A percentile compares a stretch with the other conserved stretches of the same genome.
phyloP scores from a whole-genome alignment of 768 basidiomycete genomes.

The Rhizopogon rudus region DNA sequence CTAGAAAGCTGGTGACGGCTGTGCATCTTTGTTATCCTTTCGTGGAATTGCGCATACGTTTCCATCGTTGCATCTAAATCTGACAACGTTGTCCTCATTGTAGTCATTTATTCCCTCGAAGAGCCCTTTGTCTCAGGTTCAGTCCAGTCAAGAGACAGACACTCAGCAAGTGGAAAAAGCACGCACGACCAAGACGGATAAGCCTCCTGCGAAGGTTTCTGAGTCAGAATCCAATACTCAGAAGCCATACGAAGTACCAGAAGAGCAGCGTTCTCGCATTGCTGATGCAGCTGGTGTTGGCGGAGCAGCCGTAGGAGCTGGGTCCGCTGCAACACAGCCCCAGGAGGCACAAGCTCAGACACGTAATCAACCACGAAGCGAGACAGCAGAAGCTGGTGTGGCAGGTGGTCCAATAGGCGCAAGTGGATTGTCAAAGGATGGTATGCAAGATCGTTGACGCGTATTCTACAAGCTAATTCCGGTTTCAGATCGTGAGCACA shows the following conservation, averaged over 20 bases:
- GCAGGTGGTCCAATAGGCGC: not conserved
- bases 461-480: not conserved
- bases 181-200: not conserved
- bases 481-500: not conserved
- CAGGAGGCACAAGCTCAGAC: not conserved
- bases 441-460: slow-evolving; percentile 5
- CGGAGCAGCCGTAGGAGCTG: not conserved
- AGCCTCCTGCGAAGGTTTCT: not conserved
- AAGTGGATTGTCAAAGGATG: not conserved
- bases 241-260: not conserved
- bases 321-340: not conserved
- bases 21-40: not conserved
- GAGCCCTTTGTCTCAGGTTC: not conserved
- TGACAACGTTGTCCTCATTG: not conserved
- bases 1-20: not conserved
- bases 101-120: not conserved
- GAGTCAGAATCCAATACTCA: not conserved
- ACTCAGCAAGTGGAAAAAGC: not conserved
- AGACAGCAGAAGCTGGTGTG: not conserved
- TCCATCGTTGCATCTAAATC: not conserved
- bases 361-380: not conserved
- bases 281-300: not conserved
- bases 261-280: not conserved
- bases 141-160: not conserved
- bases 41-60: not conserved